Evolutionary conservation across 768 basidiomycete genomes (phyloP).

Genomic region (Thelephora aurantiotincta): DNA sequence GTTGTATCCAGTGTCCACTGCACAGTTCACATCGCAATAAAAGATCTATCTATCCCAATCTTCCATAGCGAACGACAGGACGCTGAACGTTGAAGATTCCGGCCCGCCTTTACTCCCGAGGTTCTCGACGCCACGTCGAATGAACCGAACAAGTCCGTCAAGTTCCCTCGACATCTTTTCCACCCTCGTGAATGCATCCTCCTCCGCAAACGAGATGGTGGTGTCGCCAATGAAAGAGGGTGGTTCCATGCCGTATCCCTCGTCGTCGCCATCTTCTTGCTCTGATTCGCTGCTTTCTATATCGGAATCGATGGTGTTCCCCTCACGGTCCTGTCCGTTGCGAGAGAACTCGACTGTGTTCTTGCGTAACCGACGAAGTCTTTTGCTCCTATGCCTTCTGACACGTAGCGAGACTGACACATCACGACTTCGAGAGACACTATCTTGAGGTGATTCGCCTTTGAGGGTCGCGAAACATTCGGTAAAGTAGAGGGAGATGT

Average conservation of each 20-base stretch:
- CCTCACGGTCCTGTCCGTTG: conserved; percentile 16
- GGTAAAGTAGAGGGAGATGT: conserved; percentile 61
- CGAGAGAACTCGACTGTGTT: conserved; percentile 52
- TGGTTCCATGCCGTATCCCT: conserved; percentile 12
- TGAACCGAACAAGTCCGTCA: conserved; percentile 55
- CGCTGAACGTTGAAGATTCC: conserved; percentile 47
- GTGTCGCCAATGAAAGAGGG: conserved; percentile 27
- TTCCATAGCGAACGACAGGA: conserved; percentile 63
- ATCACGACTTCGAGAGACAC: conserved; percentile 21
- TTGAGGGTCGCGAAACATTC: conserved; percentile 46
- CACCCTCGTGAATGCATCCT: conserved; percentile 32
- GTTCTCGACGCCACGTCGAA: conserved; percentile 55
- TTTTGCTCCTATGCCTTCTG: conserved; percentile 48
- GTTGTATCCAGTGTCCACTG: neutral
- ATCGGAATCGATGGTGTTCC: conserved; percentile 28
- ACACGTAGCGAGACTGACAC: conserved; percentile 26
- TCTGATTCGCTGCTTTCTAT: conserved; percentile 18
- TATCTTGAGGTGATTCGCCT: conserved; percentile 47
- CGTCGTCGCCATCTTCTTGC: conserved; percentile 12
- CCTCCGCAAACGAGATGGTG: conserved; percentile 23
- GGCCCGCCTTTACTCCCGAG: conserved; percentile 49
- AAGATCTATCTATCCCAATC: conserved; percentile 47
- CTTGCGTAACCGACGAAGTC: conserved; percentile 35
- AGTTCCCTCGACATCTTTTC: conserved; percentile 57
- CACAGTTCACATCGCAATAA: neutral